Evolutionary conservation across 805 yeast genomes (phyloP), one percentile per base, ranked within the genome.

Genomic region (Saccharomycopsis fermentans): DNA sequence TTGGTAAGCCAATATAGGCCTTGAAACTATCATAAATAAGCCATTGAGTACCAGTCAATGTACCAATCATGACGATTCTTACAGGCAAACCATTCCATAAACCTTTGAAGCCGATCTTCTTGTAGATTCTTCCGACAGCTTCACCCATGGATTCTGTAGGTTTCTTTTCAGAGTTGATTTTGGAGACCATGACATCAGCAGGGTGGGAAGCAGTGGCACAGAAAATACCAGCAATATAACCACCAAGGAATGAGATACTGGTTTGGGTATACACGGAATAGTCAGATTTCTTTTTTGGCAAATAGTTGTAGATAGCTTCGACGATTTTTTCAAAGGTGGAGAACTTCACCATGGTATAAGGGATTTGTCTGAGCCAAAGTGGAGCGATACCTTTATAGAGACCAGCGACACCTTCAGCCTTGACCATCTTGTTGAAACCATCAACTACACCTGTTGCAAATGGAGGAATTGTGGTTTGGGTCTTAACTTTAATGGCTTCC

Each of bases 111-210:
- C 98, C 98, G 68, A 92, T 91, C 67, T 82, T 79, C 58, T 75
- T 71, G 71, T 91, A 92, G 67, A 92, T 91, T 67, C 94, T 81
- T 61, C 73, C 66, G 48, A 87, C 77, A 11, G 95, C 94, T 35
- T 75, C 74, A 32, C 84, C 83, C 66, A 81, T 77, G 4, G 86
- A 68, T 74, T 90, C 96, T 55, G 77, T 77, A 36, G 84, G 78
- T 69, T 72, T 73, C 67, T 81, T 82, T 66, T 83, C 90, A 61
- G 86, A 79, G 70, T 89, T 91, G 67, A 94, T 82, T 79, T 90
- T 88, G 54, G 96, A 87, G 27, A 92, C 98, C 96, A 94, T 85
- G 36, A 92, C 97, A 73, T 92, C 99, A n/a, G 98, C 98, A 21
- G 99, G 99, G 72, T 94, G 97, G 29, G 97, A 91, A 17, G 91